These are phyloP conservation scores for Pisolithus albus DNA, from an alignment of 768 basidiomycete species.

Conservation along the genomic window DNA sequence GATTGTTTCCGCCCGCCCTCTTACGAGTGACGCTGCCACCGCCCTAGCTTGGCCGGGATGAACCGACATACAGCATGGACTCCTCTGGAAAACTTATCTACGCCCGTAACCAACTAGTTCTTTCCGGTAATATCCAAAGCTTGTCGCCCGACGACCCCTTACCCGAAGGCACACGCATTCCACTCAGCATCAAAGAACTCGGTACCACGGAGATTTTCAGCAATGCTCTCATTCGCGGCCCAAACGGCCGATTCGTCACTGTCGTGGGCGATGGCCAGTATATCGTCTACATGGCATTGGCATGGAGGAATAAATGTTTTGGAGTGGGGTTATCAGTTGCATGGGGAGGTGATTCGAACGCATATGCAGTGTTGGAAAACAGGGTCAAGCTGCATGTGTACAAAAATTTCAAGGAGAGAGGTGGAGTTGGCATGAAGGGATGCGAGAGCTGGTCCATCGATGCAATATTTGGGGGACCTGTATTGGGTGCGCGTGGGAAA, in stretches of 20 bases:
- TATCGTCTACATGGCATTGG: slow-evolving; percentile 96
- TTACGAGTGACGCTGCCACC: background rate
- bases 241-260: slow-evolving; percentile 96
- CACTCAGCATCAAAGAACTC: slow-evolving; percentile 77
- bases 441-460: slow-evolving; percentile 80
- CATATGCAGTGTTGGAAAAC: slow-evolving; percentile 90
- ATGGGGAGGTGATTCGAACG: slow-evolving; percentile 94
- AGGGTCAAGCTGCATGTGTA: slow-evolving; percentile 78
- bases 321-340: slow-evolving; percentile 90
- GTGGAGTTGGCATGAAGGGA: slow-evolving; percentile 66
- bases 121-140: slow-evolving; percentile 76
- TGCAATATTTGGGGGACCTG: slow-evolving; percentile 75
- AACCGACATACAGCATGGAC: slow-evolving; percentile 95
- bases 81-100: slow-evolving; percentile 91
- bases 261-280: slow-evolving; percentile 98
- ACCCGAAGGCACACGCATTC: slow-evolving; percentile 76
- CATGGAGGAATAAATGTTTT: slow-evolving; percentile 98
- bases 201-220: slow-evolving; percentile 94
- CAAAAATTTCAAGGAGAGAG: slow-evolving; percentile 89
- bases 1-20: background rate
- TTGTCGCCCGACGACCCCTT: slow-evolving; percentile 39
- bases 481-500: slow-evolving; percentile 77
- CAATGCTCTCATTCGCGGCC: slow-evolving; percentile 77
- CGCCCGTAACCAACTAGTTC: slow-evolving; percentile 84
- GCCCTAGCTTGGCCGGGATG: slow-evolving; percentile 81